Evolutionary conservation across 768 basidiomycete species (phyloP).

Genomic region (Pulveroboletus sp.): DNA sequence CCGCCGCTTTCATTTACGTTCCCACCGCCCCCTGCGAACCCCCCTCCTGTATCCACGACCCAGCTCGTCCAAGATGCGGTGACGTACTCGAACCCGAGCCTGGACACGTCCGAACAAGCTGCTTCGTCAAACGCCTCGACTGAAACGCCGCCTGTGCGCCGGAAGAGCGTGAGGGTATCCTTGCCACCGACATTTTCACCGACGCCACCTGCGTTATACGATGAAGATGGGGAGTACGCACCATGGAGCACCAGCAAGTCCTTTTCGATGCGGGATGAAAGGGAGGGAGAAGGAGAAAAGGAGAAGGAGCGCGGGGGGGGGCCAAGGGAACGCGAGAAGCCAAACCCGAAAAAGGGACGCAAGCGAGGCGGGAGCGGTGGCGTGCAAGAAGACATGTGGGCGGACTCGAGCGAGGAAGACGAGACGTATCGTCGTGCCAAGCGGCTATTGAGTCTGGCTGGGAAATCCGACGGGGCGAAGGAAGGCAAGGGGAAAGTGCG

Average conservation of each 20-base stretch:
- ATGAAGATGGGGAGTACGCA: slow-evolving; percentile 36
- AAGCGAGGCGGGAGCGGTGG: background rate
- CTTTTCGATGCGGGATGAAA: slow-evolving; percentile 7
- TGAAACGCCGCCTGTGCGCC: slow-evolving; percentile 22
- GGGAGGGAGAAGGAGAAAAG: background rate
- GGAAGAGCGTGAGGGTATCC: slow-evolving; percentile 77
- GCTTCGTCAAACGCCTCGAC: slow-evolving; percentile 17
- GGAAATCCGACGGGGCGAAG: slow-evolving; percentile 24
- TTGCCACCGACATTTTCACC: slow-evolving; percentile 71
- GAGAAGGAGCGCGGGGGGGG: background rate
- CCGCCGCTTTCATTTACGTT: slow-evolving; percentile 8
- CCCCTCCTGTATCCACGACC: background rate
- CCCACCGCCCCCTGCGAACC: slow-evolving; percentile 12
- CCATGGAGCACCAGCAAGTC: slow-evolving; percentile 5
- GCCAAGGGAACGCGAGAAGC: slow-evolving; percentile 3
- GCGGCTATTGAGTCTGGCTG: slow-evolving; percentile 44
- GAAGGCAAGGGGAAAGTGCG: slow-evolving; percentile 8
- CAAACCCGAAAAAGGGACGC: background rate
- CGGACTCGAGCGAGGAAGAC: slow-evolving; percentile 74
- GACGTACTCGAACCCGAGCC: background rate
- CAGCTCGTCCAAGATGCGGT: background rate
- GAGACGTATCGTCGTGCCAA: slow-evolving; percentile 59
- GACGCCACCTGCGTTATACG: slow-evolving; percentile 60
- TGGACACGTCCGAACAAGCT: background rate
- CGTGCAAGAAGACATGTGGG: slow-evolving; percentile 48